These are phyloP conservation scores for Penicillium aurantiogriseum DNA, from an alignment of 2,329 filamentous ascomycete genomes.

Conservation along the genomic window DNA sequence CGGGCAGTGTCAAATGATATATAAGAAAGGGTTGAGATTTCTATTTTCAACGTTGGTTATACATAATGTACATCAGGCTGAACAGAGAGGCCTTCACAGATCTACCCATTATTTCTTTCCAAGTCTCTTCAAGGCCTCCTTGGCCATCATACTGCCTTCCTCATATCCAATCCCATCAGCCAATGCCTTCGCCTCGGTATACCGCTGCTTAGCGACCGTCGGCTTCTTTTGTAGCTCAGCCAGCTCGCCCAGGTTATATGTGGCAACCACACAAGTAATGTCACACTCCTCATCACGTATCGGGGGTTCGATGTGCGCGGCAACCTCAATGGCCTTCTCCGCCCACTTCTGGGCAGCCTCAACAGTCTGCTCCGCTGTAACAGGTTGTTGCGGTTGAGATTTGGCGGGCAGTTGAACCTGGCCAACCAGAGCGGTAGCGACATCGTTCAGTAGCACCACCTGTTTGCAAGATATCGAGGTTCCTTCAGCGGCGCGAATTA, in stretches of 20 bases:
- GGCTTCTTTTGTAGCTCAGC: constrained; percentile 69
- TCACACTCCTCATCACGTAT: constrained; percentile 77
- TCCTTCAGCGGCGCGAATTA: constrained; percentile 54
- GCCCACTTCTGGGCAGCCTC: constrained; percentile 76
- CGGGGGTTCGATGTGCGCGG: constrained; percentile 63
- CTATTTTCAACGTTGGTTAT: constrained; percentile 10
- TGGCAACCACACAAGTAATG: constrained; percentile 74
- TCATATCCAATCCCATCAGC: constrained; percentile 45
- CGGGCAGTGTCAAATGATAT: neutral
- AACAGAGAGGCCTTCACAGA: neutral
- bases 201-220: constrained; percentile 65
- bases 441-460: constrained; percentile 67
- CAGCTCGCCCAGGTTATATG: constrained; percentile 85
- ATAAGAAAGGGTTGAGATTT: constrained; percentile 11
- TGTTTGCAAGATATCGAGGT: constrained; percentile 66
- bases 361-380: constrained; percentile 62
- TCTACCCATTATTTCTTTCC: constrained; percentile 17
- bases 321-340: constrained; percentile 68
- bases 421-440: constrained; percentile 47
- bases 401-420: constrained; percentile 31
- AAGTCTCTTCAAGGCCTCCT: constrained; percentile 34
- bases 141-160: constrained; percentile 33
- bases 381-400: constrained; percentile 26
- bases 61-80: constrained; percentile 20
- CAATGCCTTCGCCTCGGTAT: constrained; percentile 65